A percentile compares a stretch with the other conserved stretches of the same genome.
These are phyloP conservation scores for Melampsora americana DNA, from an alignment of 1,284 basidiomycete genomes.

Conservation along the genomic window DNA sequence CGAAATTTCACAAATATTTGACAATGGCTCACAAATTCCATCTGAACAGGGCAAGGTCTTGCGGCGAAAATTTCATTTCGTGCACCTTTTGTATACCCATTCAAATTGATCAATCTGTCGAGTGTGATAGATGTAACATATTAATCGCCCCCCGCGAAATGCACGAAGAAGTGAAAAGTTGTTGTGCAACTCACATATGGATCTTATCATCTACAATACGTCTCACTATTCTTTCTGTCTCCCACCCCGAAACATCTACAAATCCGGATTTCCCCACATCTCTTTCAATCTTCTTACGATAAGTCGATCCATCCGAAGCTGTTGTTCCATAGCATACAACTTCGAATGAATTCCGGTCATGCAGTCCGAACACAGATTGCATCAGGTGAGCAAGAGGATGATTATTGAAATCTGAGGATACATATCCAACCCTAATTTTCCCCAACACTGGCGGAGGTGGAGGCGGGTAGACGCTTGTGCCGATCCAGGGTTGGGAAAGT, in stretches of 20 bases:
- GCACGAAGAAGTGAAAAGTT: conserved; percentile 1
- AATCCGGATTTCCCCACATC: conserved; percentile 58
- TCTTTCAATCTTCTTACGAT: conserved; percentile 61
- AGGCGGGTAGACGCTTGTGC: conserved; percentile 59
- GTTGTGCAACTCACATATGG: conserved; percentile 58
- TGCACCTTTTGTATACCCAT: conserved; percentile 67
- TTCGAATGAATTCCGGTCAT: conserved; percentile 59
- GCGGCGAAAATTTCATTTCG: conserved; percentile 65
- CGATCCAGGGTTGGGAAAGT: conserved; percentile 60
- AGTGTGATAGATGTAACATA: background rate
- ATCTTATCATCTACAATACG: conserved; percentile 60
- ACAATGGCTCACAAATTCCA: conserved; percentile 58
- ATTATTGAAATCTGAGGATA: conserved; percentile 64
- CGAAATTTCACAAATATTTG: conserved; percentile 34
- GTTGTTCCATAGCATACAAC: conserved; percentile 63
- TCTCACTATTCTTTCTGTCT: conserved; percentile 58
- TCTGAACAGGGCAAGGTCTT: conserved; percentile 62
- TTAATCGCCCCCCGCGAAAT: background rate
- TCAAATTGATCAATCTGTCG: conserved; percentile 60
- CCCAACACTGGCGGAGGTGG: conserved; percentile 56
- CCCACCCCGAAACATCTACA: conserved; percentile 60
- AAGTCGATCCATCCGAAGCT: conserved; percentile 60
- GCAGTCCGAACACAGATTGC: conserved; percentile 63
- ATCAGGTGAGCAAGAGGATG: conserved; percentile 66
- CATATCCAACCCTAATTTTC: conserved; percentile 62